Base-by-base conservation (phyloP, 2,329 filamentous ascomycete species). In the Sporothrix globosa region DNA sequence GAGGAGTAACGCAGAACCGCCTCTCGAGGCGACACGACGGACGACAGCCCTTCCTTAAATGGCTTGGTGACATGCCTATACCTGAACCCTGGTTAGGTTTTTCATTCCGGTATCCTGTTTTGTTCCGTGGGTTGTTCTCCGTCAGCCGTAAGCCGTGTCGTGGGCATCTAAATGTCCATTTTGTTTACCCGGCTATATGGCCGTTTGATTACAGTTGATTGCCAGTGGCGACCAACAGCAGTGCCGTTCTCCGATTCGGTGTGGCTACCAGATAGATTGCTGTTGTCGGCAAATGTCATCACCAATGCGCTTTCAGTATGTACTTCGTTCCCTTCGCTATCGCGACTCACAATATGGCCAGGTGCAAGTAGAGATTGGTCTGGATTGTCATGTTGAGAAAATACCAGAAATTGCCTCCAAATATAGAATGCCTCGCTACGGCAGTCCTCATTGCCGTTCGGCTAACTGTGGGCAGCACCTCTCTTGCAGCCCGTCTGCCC, bases 121-220 rank as follows among this genome's bases (percentile, higher is more conserved):
- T 34, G 34, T 34, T 34, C 9, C 34, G 54, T 58, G 17, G 19
- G 30, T n/a, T 11, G 30, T 11, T n/a, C 11, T 19, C 34, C 9
- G 30, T 60, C 54, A 6, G 19, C n/a, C 13, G 30, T 21, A 9
- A n/a, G 17, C 61, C 61, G 61, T 50, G 17, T 13, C 19, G 41
- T 21, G 44, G 46, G 52, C 17, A 48, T 50, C 44, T n/a, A 30
- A 52, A 13, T 7, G 19, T 54, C 48, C 41, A 24, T 34, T 6
- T 34, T 3, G 30, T 67, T 67, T 67, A 67, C 34, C 63, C 63
- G 63, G 63, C n/a, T 19, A 67, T 67, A 67, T 67, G 30, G 10
- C 27, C 4, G 4, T 39, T 67, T 41, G 24, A 67, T 53, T 67
- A n/a, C 46, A 34, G 3, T 34, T 34, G 34, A 34, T 34, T 34